Evolutionary conservation across 2,329 filamentous ascomycete species (phyloP).

Genomic region (Fusarium sterilihyphosum): DNA sequence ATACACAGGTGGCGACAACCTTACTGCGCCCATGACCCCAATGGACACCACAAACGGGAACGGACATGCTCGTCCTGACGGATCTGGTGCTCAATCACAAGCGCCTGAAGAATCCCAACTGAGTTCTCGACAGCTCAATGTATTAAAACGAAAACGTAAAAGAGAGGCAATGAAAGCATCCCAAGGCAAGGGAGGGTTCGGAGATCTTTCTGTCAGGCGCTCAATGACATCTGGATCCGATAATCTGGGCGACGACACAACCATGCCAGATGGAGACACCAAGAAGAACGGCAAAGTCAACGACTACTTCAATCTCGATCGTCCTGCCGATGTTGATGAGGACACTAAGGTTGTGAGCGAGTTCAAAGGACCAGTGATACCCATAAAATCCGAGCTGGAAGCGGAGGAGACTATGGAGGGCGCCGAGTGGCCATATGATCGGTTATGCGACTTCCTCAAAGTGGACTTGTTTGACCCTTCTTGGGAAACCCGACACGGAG

Average conservation of each 20-base stretch:
- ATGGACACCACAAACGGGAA: slow-evolving; percentile 54
- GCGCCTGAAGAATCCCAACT: slow-evolving; percentile 74
- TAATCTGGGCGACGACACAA: slow-evolving; percentile 68
- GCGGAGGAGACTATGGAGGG: slow-evolving; percentile 80
- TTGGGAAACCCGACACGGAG: slow-evolving; percentile 97
- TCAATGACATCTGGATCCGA: slow-evolving; percentile 70
- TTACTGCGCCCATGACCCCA: slow-evolving; percentile 55
- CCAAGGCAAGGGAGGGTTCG: slow-evolving; percentile 86
- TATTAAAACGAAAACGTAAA: slow-evolving; percentile 93
- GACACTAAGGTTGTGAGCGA: slow-evolving; percentile 93
- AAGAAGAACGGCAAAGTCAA: slow-evolving; percentile 72
- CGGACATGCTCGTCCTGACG: slow-evolving; percentile 49
- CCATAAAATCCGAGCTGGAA: slow-evolving; percentile 88
- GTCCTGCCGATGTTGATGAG: slow-evolving; percentile 81
- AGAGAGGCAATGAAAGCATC: slow-evolving; percentile 86
- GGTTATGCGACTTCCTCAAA: slow-evolving; percentile 92
- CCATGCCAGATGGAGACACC: slow-evolving; percentile 60
- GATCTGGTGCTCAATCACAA: slow-evolving; percentile 51
- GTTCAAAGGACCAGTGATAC: slow-evolving; percentile 85
- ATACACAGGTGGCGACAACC: slow-evolving; percentile 61
- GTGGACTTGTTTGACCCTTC: slow-evolving; percentile 92
- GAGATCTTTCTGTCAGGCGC: slow-evolving; percentile 80
- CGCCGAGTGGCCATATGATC: slow-evolving; percentile 91
- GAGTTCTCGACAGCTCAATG: slow-evolving; percentile 93
- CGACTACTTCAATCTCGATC: slow-evolving; percentile 93